Evolutionary conservation across 768 basidiomycete species (phyloP).

Genomic region (Trametes maxima): DNA sequence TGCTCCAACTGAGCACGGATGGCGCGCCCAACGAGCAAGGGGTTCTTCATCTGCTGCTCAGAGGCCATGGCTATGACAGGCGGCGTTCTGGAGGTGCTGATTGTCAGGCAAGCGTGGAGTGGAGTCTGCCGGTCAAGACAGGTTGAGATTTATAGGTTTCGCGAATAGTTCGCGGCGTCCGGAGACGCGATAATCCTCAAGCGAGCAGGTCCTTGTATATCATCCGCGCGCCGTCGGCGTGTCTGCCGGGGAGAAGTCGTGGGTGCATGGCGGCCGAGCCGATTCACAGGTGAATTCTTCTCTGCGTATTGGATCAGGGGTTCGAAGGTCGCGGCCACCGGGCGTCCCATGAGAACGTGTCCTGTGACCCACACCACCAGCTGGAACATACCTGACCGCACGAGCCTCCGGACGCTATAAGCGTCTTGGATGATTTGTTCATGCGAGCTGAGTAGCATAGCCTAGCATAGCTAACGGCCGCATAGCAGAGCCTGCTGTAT

Average conservation of each 20-base stretch:
- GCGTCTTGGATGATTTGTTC: background rate
- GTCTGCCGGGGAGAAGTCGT: conserved; percentile 5
- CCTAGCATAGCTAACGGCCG: background rate
- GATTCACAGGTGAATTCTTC: conserved; percentile 8
- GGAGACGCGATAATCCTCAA: conserved; percentile 1
- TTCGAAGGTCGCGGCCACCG: background rate
- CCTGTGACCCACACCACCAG: conserved; percentile 14
- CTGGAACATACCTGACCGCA: conserved; percentile 14
- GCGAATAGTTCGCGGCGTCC: conserved; percentile 8
- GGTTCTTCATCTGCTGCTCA: conserved; percentile 36
- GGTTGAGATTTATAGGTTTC: conserved; percentile 9
- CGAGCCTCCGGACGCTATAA: background rate
- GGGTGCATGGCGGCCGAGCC: conserved; percentile 18
- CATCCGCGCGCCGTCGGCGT: conserved; percentile 18
- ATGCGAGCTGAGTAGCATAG: background rate
- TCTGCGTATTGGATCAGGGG: conserved; percentile 15
- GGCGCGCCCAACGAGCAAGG: conserved; percentile 35
- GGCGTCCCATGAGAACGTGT: conserved; percentile 12
- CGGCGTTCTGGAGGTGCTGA: background rate
- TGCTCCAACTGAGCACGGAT: conserved; percentile 40
- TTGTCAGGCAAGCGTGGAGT: background rate
- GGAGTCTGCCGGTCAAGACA: background rate
- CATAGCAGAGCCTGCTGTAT: no score
- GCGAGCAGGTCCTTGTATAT: background rate
- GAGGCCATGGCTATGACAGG: conserved; percentile 32